phyloP scores from a whole-genome alignment of 306 rosid species.

The Sicyos baderoa region DNA sequence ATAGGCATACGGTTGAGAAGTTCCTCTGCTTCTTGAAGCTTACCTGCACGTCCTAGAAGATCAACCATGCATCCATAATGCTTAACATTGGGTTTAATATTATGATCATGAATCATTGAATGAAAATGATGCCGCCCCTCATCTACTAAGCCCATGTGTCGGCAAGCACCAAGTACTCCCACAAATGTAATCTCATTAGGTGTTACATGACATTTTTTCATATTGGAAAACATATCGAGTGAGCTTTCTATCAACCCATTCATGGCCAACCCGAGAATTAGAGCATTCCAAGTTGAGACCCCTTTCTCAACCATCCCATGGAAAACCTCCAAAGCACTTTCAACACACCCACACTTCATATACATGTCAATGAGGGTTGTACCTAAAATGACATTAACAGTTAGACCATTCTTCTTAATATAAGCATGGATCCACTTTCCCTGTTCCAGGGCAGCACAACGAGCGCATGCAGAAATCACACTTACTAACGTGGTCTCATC shows the following conservation, averaged over 20 bases:
- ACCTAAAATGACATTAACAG: slow-evolving; percentile 33
- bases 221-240: slow-evolving; percentile 47
- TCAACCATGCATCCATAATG: slow-evolving; percentile 86
- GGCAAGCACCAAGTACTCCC: slow-evolving; percentile 38
- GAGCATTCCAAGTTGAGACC: slow-evolving; percentile 79
- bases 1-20: slow-evolving; percentile 58
- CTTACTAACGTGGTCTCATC: slow-evolving; percentile 68
- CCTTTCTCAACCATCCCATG: slow-evolving; percentile 45
- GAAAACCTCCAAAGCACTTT: slow-evolving; percentile 59
- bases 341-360: slow-evolving; percentile 75
- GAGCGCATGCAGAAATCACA: slow-evolving; percentile 70
- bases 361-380: slow-evolving; percentile 52
- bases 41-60: slow-evolving; percentile 82
- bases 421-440: slow-evolving; percentile 86
- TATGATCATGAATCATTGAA: slow-evolving; percentile 49
- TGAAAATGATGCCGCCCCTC: slow-evolving; percentile 38
- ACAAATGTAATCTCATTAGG: slow-evolving; percentile 83
- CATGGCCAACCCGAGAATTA: slow-evolving; percentile 79
- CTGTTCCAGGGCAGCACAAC: slow-evolving; percentile 53
- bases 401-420: slow-evolving; percentile 36
- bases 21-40: slow-evolving; percentile 51
- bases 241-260: slow-evolving; percentile 64
- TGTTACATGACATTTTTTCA: slow-evolving; percentile 37
- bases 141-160: slow-evolving; percentile 16
- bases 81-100: slow-evolving; percentile 54